Evolutionary conservation across 2,329 filamentous ascomycete genomes (phyloP).

Genomic region (Acephala macrosclerotiorum): DNA sequence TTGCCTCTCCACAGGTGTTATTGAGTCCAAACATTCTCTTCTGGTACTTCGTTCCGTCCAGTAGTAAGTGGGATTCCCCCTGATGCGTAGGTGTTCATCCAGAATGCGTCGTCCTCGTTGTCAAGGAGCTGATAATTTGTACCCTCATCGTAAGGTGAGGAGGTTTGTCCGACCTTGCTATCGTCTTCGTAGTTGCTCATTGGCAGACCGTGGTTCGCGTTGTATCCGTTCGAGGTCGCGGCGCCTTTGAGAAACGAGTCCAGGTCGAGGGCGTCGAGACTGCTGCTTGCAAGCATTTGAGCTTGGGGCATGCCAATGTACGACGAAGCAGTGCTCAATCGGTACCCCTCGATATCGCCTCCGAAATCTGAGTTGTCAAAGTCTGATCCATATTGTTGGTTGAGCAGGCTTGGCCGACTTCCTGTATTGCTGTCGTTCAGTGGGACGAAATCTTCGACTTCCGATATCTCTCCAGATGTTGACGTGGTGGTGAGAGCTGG

Average conservation of each 20-base stretch:
- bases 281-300: slow-evolving; percentile 52
- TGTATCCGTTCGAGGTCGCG: slow-evolving; percentile 28
- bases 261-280: slow-evolving; percentile 60
- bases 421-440: slow-evolving; percentile 48
- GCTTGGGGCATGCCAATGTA: slow-evolving; percentile 56
- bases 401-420: slow-evolving; percentile 47
- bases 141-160: slow-evolving; percentile 48
- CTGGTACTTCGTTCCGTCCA: slow-evolving; percentile 32
- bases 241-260: slow-evolving; percentile 59
- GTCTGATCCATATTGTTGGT: slow-evolving; percentile 48
- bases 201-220: slow-evolving; percentile 33
- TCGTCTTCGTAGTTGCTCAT: slow-evolving; percentile 31
- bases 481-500: slow-evolving; percentile 63
- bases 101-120: slow-evolving; percentile 54
- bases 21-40: slow-evolving; percentile 44
- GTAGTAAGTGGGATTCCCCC: slow-evolving; percentile 31
- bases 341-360: slow-evolving; percentile 55
- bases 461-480: slow-evolving; percentile 72
- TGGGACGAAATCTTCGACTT: slow-evolving; percentile 65
- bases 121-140: slow-evolving; percentile 47
- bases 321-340: slow-evolving; percentile 56
- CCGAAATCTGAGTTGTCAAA: slow-evolving; percentile 48
- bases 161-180: slow-evolving; percentile 53
- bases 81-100: slow-evolving; percentile 49
- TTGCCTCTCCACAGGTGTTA: slow-evolving; percentile 46